These are phyloP conservation scores for Colletotrichum eremochloae DNA, from an alignment of 2,329 filamentous ascomycete genomes.

Conservation along the genomic window DNA sequence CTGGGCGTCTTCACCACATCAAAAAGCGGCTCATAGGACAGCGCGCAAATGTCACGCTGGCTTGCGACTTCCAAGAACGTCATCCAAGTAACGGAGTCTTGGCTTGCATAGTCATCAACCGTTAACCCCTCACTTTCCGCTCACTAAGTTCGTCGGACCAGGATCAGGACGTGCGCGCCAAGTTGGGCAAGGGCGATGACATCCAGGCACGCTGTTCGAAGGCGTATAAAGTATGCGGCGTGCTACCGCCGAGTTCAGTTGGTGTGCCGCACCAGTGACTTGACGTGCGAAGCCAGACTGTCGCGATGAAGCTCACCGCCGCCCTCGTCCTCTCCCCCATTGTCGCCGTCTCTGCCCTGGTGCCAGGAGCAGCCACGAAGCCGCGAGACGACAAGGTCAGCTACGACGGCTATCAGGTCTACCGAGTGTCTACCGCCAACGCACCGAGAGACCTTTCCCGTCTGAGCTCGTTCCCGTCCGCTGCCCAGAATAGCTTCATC, in stretches of 20 bases:
- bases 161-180: background rate
- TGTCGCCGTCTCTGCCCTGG: slow-evolving; percentile 16
- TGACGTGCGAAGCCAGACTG: background rate
- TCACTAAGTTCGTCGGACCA: background rate
- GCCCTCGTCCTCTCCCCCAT: slow-evolving; percentile 22
- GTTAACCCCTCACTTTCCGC: slow-evolving; percentile 31
- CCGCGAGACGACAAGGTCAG: slow-evolving; percentile 38
- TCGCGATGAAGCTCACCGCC: slow-evolving; percentile 35
- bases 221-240: background rate
- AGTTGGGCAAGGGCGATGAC: background rate
- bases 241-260: background rate
- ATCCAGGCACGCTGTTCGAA: background rate
- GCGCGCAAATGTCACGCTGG: background rate
- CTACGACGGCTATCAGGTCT: slow-evolving; percentile 53
- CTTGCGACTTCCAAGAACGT: slow-evolving; percentile 12
- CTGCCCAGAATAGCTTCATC: slow-evolving; percentile 48
- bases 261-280: background rate
- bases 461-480: slow-evolving; percentile 43
- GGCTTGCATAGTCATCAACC: slow-evolving; percentile 32
- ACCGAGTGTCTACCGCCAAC: slow-evolving; percentile 45
- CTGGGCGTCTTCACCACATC: background rate
- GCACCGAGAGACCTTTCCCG: slow-evolving; percentile 42
- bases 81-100: slow-evolving; percentile 28
- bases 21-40: background rate
- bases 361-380: background rate